Percentiles rank a stretch among this genome's conserved stretches.
Evolutionary conservation across 768 basidiomycete species (phyloP).

Genomic region (Phlebiopsis flavidoalba): DNA sequence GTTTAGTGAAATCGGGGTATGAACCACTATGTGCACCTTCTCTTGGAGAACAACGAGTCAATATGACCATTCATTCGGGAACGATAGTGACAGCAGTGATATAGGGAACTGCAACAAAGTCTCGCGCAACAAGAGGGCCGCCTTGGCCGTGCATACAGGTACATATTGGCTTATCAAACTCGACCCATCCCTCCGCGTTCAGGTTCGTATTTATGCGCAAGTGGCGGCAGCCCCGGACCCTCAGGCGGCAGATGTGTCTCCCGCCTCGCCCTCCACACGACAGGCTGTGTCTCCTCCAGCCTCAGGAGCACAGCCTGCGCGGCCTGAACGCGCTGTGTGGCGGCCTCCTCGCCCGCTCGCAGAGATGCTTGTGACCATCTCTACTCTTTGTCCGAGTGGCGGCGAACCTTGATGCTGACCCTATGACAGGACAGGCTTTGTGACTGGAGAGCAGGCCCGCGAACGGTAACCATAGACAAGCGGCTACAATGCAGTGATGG

Average conservation of each 20-base stretch:
- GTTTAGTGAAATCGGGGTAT: not conserved
- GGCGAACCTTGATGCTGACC: conserved; percentile 69
- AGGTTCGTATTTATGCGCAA: conserved; percentile 26
- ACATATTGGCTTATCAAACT: conserved; percentile 61
- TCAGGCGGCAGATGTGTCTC: not conserved
- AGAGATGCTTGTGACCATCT: conserved; percentile 58
- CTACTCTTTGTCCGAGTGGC: conserved; percentile 65
- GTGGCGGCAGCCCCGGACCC: conserved; percentile 34
- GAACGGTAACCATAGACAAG: conserved; percentile 69
- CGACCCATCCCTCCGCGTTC: conserved; percentile 62
- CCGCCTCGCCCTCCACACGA: not conserved
- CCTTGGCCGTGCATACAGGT: conserved; percentile 74
- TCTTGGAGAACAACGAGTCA: conserved; percentile 66
- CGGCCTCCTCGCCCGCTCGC: conserved; percentile 29
- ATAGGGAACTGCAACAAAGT: conserved; percentile 83
- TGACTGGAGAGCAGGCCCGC: conserved; percentile 49
- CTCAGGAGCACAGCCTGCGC: not conserved
- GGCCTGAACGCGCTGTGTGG: conserved; percentile 1
- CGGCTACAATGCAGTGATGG: conserved; percentile 38
- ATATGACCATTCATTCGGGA: conserved; percentile 77
- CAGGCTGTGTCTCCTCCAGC: not conserved
- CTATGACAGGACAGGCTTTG: conserved; percentile 62
- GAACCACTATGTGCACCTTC: conserved; percentile 41
- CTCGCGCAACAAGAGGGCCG: conserved; percentile 67
- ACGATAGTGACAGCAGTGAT: too few species aligned